Evolutionary conservation across 2,329 filamentous ascomycete genomes (phyloP).

Genomic region (Dactylellina parvicollis): DNA sequence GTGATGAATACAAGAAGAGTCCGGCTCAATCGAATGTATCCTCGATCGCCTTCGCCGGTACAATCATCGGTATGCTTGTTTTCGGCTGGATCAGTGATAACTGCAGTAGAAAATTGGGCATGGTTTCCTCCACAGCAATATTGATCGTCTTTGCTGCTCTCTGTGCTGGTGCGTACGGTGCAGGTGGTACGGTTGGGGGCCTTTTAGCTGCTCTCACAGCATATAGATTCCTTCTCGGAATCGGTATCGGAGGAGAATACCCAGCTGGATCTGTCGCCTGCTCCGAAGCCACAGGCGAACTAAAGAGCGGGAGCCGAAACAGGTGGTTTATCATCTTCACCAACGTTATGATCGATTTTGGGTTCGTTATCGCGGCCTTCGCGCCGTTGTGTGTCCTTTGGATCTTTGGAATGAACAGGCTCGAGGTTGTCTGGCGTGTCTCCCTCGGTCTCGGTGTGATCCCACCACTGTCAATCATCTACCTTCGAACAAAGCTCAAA

Average conservation of each 20-base stretch:
- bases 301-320: constrained; percentile 83
- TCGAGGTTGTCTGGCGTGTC: constrained; percentile 81
- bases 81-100: constrained; percentile 82
- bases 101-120: constrained; percentile 83
- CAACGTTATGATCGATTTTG: constrained; percentile 85
- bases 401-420: constrained; percentile 71
- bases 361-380: constrained; percentile 82
- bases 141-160: constrained; percentile 86
- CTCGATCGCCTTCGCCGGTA: constrained; percentile 86
- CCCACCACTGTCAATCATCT: constrained; percentile 77
- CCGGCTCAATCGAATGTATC: constrained; percentile 77
- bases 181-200: constrained; percentile 72
- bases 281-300: constrained; percentile 83
- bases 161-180: constrained; percentile 77
- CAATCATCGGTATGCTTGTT: constrained; percentile 60
- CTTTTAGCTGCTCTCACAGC: constrained; percentile 67
- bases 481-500: constrained; percentile 76
- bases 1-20: constrained; percentile 73
- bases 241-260: constrained; percentile 85
- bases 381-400: constrained; percentile 75
- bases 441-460: constrained; percentile 80
- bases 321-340: constrained; percentile 92
- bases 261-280: constrained; percentile 84
- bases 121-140: constrained; percentile 82
- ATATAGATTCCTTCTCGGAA: constrained; percentile 65